Evolutionary conservation across 225 moss, liverwort and hornwort species (phyloP).

Genomic region (Anthoceros angustus): DNA sequence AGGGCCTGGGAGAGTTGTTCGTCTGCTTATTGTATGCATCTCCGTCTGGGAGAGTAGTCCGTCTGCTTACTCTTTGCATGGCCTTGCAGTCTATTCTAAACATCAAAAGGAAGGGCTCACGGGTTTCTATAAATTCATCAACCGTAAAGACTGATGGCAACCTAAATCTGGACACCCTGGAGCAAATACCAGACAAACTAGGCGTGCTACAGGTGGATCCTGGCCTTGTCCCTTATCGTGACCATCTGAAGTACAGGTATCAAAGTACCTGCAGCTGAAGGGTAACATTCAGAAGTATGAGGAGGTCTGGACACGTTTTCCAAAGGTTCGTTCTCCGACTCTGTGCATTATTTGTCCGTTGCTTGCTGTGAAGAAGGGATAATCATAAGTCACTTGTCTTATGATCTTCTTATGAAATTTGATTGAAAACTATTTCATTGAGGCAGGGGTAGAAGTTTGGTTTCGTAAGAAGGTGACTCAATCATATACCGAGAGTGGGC

Average conservation of each 20-base stretch:
- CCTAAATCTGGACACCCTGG: conserved; percentile 51
- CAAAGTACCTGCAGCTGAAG: conserved; percentile 45
- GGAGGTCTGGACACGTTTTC: conserved; percentile 57
- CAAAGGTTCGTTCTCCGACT: conserved; percentile 26
- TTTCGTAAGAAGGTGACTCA: conserved; percentile 38
- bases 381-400: background rate
- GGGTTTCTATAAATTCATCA: conserved; percentile 40
- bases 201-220: conserved; percentile 84
- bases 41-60: no score
- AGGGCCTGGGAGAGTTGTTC: no score
- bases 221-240: conserved; percentile 44
- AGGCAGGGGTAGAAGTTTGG: conserved; percentile 67
- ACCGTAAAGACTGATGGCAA: conserved; percentile 61
- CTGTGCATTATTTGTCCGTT: background rate
- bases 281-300: conserved; percentile 59
- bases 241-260: conserved; percentile 50
- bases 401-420: background rate
- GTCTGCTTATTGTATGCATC: no score
- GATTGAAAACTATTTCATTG: background rate
- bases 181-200: conserved; percentile 36
- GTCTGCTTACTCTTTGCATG: background rate
- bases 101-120: conserved; percentile 17
- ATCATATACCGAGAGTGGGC: conserved; percentile 78
- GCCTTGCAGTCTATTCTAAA: conserved; percentile 11
- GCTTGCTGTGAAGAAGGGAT: background rate